Evolutionary conservation across 129 eudicot genomes (phyloP), one percentile per base, ranked within the genome.

Genomic region (Gnaphalium uliginosum): DNA sequence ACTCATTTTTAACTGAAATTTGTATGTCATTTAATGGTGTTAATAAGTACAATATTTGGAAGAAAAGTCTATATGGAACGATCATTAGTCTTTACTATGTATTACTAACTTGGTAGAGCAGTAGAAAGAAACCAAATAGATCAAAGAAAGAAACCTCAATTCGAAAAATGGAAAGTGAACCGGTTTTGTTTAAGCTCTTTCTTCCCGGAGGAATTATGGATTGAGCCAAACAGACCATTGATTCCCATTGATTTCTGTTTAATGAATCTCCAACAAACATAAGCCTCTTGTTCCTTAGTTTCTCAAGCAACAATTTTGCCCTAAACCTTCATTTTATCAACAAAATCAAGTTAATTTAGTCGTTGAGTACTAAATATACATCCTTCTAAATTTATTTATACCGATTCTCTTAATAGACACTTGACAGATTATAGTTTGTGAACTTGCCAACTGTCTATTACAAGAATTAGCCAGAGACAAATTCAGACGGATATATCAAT

Each of bases 241-340:
- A 94, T 81, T 90, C 97, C 99, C 99, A 94, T 19, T 90, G 97
- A 71, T 94, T 94, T 69, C 99, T 75, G 62, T 94, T 94, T 82
- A 94, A 64, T 43, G 99, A 94, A 63, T 94, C 99, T 4, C 99
- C 99, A 57, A 94, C 99, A 74, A 90, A 94, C 99, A 94, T 90
- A 51, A 94, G 88, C 83, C 99, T 88, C 93, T 94, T 94, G 87
- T 92, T 89, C 81, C 97, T 94, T 81, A 94, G 79, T 80, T 94
- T 94, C 81, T 94, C 96, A 13, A 94, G 86, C 83, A 94, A 79
- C 84, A 90, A 70, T 79, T 74, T 90, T 64, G 91, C 82, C 41
- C 70, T 88, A 78, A 90, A 93, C 87, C 98, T 93, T 62, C 69
- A 74, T 26, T 60, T 22, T 32, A 39, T 32, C 64, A 13, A 75